These are phyloP conservation scores for Irpex lacteus DNA, from an alignment of 1,284 basidiomycete species.

Conservation along the genomic window DNA sequence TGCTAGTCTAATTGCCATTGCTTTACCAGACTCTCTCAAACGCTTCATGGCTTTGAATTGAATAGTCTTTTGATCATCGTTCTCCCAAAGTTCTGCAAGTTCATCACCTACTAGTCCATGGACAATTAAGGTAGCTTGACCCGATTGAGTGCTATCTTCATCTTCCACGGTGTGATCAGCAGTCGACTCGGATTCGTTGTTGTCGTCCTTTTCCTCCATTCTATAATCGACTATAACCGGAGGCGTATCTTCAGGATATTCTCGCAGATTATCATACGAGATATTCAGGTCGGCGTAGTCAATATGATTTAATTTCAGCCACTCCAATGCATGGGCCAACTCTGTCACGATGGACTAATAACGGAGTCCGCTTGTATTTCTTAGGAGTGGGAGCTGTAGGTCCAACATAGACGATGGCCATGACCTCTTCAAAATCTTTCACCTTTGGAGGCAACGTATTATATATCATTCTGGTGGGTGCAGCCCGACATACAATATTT, in stretches of 20 bases:
- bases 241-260: conserved; percentile 29
- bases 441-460: conserved; percentile 29
- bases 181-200: conserved; percentile 19
- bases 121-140: conserved; percentile 34
- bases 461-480: conserved; percentile 33
- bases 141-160: conserved; percentile 31
- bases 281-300: conserved; percentile 37
- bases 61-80: conserved; percentile 4
- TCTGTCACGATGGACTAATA: conserved; percentile 29
- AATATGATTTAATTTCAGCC: conserved; percentile 36
- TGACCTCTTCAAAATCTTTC: conserved; percentile 32
- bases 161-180: conserved; percentile 26
- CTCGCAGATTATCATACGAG: conserved; percentile 28
- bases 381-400: conserved; percentile 31
- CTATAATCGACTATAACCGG: conserved; percentile 23
- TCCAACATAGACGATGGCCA: conserved; percentile 37
- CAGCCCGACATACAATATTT: conserved; percentile 34
- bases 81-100: conserved; percentile 7
- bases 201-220: background rate
- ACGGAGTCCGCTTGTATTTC: conserved; percentile 33
- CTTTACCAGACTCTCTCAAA: conserved; percentile 16
- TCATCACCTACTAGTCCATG: conserved; percentile 31
- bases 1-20: conserved; percentile 19
- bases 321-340: conserved; percentile 32
- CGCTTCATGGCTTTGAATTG: conserved; percentile 20